These are phyloP conservation scores for Sugiyamaella xylanicola DNA, from an alignment of 1,139 yeast genomes.

Conservation along the genomic window DNA sequence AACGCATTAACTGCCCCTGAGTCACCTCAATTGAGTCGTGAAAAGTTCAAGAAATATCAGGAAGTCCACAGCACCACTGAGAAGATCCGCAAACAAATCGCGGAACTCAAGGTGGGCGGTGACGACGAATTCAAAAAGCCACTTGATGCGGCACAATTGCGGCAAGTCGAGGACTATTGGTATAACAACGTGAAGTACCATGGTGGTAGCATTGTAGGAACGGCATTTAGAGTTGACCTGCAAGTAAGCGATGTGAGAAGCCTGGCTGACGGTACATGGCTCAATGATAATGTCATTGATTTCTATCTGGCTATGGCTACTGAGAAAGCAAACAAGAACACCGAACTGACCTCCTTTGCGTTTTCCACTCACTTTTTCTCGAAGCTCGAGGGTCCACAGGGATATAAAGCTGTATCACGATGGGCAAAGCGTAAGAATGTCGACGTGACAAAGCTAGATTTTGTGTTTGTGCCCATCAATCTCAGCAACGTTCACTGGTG, in stretches of 20 bases:
- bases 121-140: conserved; percentile 26
- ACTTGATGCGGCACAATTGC: conserved; percentile 19
- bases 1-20: conserved; percentile 13
- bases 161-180: conserved; percentile 22
- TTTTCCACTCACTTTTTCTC: conserved; percentile 90
- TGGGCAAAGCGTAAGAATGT: conserved; percentile 89
- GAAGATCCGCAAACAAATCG: conserved; percentile 27
- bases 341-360: conserved; percentile 51
- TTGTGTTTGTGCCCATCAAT: conserved; percentile 81
- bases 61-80: conserved; percentile 25
- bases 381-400: conserved; percentile 60
- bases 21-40: conserved; percentile 19
- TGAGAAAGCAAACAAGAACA: conserved; percentile 41
- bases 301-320: conserved; percentile 68
- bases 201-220: conserved; percentile 45
- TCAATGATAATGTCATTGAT: conserved; percentile 89
- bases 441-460: conserved; percentile 62
- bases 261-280: conserved; percentile 72
- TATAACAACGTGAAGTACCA: conserved; percentile 19
- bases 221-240: conserved; percentile 60
- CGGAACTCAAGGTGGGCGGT: conserved; percentile 22
- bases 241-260: conserved; percentile 69
- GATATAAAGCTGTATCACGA: conserved; percentile 78
- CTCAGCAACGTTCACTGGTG: conserved; percentile 91
- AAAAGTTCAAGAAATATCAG: conserved; percentile 24